phyloP scores from a whole-genome alignment of 179 eudicot species.

The Silene coronaria region DNA sequence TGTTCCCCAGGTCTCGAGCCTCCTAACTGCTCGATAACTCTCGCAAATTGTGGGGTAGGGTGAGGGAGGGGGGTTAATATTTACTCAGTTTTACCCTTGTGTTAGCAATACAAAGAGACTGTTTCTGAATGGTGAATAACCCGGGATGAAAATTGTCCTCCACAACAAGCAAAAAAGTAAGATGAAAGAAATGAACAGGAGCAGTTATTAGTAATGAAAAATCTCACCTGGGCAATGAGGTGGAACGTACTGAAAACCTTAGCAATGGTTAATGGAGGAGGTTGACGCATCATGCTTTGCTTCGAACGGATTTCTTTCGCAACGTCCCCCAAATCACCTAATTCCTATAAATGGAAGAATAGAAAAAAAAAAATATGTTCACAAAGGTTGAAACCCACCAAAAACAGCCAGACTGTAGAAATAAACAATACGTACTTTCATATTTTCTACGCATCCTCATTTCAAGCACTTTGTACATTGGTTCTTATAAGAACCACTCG shows the following conservation, averaged over 20 bases:
- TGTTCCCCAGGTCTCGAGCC: too few species aligned
- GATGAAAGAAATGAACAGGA: neutral
- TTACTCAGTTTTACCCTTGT: too few species aligned
- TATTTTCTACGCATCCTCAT: neutral
- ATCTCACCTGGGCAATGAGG: constrained; percentile 68
- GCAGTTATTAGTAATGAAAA: constrained; percentile 9
- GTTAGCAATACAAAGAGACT: too few species aligned
- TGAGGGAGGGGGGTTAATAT: too few species aligned
- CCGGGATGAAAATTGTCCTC: too few species aligned
- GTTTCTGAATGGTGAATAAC: too few species aligned
- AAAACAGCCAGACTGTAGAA: neutral
- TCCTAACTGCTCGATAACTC: too few species aligned
- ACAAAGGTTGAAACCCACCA: neutral
- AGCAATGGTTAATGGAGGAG: constrained; percentile 66
- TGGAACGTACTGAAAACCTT: constrained; percentile 74
- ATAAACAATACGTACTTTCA: neutral
- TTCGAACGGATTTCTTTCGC: constrained; percentile 83
- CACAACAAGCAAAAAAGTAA: neutral
- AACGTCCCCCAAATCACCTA: constrained; percentile 91
- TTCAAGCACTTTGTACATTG: neutral
- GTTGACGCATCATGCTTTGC: constrained; percentile 74
- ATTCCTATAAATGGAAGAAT: constrained; percentile 35
- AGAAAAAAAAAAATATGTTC: neutral
- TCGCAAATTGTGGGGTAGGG: too few species aligned
- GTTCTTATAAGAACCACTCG: neutral